Evolutionary conservation across 768 basidiomycete genomes (phyloP).

Genomic region (Calocera viscosa): DNA sequence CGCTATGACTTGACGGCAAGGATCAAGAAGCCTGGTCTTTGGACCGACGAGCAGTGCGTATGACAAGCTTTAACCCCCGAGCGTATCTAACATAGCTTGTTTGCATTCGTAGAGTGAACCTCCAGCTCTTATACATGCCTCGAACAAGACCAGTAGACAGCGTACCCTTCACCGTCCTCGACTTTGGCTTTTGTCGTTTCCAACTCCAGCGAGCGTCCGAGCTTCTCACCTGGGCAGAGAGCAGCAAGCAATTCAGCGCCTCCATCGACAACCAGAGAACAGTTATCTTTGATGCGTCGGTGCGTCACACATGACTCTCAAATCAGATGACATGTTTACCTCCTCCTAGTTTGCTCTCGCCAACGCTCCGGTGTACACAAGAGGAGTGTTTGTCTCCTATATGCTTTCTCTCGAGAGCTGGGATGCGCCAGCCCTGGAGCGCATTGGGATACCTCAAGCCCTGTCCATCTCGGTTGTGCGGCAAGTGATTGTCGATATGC

Average conservation of each 20-base stretch:
- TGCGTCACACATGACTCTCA: not conserved
- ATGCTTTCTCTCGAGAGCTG: not conserved
- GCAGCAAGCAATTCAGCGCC: not conserved
- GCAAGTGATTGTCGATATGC: not conserved
- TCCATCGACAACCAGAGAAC: not conserved
- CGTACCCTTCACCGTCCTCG: not conserved
- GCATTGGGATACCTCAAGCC: not conserved
- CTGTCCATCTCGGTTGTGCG: not conserved
- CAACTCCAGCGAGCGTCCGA: not conserved
- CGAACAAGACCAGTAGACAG: not conserved
- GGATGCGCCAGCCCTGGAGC: not conserved
- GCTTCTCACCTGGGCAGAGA: not conserved
- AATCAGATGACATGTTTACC: too few species aligned
- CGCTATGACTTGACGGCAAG: not conserved
- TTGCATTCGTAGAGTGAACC: not conserved
- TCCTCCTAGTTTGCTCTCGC: not conserved
- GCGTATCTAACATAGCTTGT: not conserved
- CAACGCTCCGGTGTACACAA: not conserved
- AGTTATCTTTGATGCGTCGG: not conserved
- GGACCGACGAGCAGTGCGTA: constrained; percentile 2
- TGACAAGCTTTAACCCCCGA: not conserved
- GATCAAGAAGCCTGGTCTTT: constrained; percentile 3
- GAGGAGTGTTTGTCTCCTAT: not conserved
- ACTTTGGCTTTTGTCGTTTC: not conserved
- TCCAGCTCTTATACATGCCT: not conserved